Base-by-base conservation (phyloP, 805 yeast species). In the Cyberlindnera galapagoensis region DNA sequence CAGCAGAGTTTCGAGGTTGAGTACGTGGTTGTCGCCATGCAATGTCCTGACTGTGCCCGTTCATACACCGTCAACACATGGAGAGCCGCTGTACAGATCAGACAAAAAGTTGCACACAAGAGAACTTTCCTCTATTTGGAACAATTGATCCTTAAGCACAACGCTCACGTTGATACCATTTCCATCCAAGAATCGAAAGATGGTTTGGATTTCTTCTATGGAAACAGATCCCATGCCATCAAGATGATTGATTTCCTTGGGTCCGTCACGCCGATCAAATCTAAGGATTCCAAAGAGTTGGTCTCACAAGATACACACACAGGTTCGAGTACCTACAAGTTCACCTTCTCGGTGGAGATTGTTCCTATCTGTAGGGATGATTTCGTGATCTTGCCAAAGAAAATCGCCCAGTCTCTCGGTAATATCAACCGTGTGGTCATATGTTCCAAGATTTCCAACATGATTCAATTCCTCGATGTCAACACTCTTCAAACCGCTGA, bases 31-130 rank as follows among this genome's bases (percentile, higher is more conserved):
- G 69, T 83, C 40, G 94, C 97, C 13, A 84, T 83, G 83, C 98
- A 92, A 67, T 92, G 99, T 69, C 80, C 96, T 4, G 97, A 90
- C 63, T 92, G 99, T 76, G 98, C 97, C 34, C 88, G 86, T 59
- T 82, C 96, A 1, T 92, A 81, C 53, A 92, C 99, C 20, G 82
- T 94, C 18, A 86, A 92, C 60, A 94, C 97, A 5, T 92, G 98
- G 98, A 81, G 92, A 60, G 97, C 99, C 20, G 76, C 90, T 18
- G 95, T 94, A 22, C 99, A 92, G 65, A 82, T 94, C 49, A 80
- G 99, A 65, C 99, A 92, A 62, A 92, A 94, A 57, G 98, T 92
- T 22, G 76, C 85, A 12, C 98, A 92, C 61, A 92, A 92, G 65
- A 80, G 96, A 70, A 92, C 99, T 7, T 90, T 92, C 59, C 72